phyloP scores from a whole-genome alignment of 805 yeast genomes.

The Candida caryicola region DNA sequence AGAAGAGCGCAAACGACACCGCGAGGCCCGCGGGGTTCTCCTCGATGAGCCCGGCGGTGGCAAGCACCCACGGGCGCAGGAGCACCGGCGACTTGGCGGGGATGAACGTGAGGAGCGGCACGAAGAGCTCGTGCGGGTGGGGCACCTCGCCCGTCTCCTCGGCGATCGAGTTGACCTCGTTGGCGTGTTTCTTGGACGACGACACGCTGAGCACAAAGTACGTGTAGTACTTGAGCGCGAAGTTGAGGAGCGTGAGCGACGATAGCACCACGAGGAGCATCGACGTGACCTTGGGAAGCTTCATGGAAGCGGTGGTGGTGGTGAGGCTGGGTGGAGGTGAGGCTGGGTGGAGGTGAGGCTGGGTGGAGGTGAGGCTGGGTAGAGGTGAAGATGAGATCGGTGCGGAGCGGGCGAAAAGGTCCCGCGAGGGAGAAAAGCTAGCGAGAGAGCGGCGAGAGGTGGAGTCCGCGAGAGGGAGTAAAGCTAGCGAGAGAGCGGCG shows the following conservation, averaged over 20 bases:
- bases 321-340: too few relatives aligned
- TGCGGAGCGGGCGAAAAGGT: too few relatives aligned
- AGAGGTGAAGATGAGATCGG: too few relatives aligned
- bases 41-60: conserved; percentile 48
- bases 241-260: conserved; percentile 31
- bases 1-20: conserved; percentile 35
- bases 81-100: conserved; percentile 42
- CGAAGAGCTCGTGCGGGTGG: conserved; percentile 45
- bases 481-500: too few relatives aligned
- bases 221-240: conserved; percentile 35
- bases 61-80: conserved; percentile 48
- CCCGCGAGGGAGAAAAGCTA: too few relatives aligned
- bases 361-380: too few relatives aligned
- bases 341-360: too few relatives aligned
- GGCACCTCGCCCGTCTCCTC: conserved; percentile 39
- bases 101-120: conserved; percentile 50
- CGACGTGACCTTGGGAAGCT: conserved; percentile 32
- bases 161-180: conserved; percentile 22
- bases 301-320: conserved; percentile 26
- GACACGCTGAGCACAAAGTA: conserved; percentile 35
- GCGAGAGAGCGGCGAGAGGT: too few relatives aligned
- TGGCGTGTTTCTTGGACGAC: conserved; percentile 22
- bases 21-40: conserved; percentile 38
- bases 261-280: conserved; percentile 32
- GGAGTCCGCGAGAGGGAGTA: too few relatives aligned